phyloP scores from a whole-genome alignment of 306 rosid species.

The Sicyos baderoa region DNA sequence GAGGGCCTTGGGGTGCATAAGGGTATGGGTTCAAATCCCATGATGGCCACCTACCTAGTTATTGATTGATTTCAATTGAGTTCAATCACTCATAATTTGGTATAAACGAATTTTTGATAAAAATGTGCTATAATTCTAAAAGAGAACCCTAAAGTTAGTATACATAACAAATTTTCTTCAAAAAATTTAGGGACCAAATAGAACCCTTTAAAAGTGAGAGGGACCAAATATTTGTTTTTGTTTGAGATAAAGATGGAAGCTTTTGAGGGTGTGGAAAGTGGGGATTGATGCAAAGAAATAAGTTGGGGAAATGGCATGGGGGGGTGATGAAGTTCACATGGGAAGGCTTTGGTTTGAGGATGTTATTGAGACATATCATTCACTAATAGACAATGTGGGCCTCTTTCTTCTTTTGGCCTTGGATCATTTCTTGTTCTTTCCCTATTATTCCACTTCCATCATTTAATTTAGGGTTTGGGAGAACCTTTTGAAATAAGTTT shows the following conservation, averaged over 20 bases:
- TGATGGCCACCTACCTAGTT: too few relatives aligned
- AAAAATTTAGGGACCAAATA: too few relatives aligned
- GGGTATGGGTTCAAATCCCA: too few relatives aligned
- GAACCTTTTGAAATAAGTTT: neutral
- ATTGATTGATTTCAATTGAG: too few relatives aligned
- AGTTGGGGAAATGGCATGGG: conserved; percentile 8
- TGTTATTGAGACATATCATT: neutral
- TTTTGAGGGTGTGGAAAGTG: neutral
- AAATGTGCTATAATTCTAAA: too few relatives aligned
- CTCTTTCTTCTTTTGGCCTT: neutral
- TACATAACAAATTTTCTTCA: too few relatives aligned
- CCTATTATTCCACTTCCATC: too few relatives aligned
- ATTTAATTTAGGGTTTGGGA: neutral
- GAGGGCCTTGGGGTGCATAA: too few relatives aligned
- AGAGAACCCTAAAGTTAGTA: too few relatives aligned
- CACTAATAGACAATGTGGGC: neutral
- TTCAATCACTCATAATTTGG: too few relatives aligned
- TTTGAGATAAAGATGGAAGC: neutral
- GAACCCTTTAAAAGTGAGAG: neutral
- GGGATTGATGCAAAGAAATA: neutral
- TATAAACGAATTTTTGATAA: too few relatives aligned
- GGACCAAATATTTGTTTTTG: neutral
- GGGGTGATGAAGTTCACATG: conserved; percentile 19
- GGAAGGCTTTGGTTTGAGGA: conserved; percentile 3
- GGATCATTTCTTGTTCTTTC: neutral